These are phyloP conservation scores for Zoysia pacifica DNA, from an alignment of 176 grass and related monocot species.

Conservation along the genomic window DNA sequence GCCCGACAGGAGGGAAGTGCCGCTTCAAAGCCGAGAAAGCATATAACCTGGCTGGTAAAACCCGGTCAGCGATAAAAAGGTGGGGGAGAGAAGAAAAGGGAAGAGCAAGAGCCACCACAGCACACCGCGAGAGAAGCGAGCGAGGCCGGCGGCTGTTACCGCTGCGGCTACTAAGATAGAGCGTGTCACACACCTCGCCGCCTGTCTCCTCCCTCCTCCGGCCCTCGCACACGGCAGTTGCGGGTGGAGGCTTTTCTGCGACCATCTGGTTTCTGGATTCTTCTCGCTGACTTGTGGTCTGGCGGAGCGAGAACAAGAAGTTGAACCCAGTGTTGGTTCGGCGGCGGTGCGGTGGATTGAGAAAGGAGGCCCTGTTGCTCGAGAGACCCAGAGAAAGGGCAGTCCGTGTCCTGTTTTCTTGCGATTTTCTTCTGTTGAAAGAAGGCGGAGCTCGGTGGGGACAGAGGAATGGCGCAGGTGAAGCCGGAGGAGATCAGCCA, in stretches of 20 bases:
- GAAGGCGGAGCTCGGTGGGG: not conserved
- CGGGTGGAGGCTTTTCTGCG: constrained; percentile 13
- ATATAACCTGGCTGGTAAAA: constrained; percentile 33
- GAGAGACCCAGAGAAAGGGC: not conserved
- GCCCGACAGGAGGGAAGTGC: constrained; percentile 23
- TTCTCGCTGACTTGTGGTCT: not conserved
- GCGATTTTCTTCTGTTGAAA: not conserved
- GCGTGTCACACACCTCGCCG: not conserved
- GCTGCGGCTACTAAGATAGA: not conserved
- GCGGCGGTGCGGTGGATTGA: not conserved
- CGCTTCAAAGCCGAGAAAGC: constrained; percentile 34
- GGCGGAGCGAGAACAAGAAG: not conserved
- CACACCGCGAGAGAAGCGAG: constrained; percentile 9
- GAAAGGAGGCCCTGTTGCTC: not conserved
- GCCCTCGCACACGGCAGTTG: not conserved
- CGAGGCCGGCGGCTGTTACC: not conserved
- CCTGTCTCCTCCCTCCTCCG: not conserved
- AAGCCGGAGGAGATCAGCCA: constrained; percentile 87
- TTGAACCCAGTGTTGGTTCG: not conserved
- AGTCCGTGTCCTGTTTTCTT: not conserved
- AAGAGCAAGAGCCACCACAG: too few species aligned
- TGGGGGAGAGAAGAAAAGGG: not conserved
- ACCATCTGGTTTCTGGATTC: not conserved
- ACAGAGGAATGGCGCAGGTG: constrained; percentile 48
- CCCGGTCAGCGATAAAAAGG: constrained; percentile 38